These are phyloP conservation scores for Globisporangium perplexum DNA, from an alignment of 352 stramenopile species.

Conservation along the genomic window DNA sequence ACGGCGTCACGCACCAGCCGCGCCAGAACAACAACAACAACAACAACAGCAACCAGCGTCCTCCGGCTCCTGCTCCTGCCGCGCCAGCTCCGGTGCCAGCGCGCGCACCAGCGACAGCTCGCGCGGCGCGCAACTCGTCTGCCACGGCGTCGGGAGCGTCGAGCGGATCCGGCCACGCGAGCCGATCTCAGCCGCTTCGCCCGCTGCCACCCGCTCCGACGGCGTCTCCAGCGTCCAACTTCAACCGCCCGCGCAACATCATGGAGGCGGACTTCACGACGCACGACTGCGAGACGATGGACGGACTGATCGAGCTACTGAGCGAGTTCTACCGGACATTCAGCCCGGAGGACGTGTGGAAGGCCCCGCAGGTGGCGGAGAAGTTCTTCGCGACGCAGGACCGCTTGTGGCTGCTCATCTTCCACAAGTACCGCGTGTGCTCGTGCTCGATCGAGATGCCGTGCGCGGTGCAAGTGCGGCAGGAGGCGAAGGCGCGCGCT, in stretches of 20 bases:
- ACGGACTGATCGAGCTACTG: constrained; percentile 59
- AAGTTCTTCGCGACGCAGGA: constrained; percentile 80
- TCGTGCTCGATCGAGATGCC: constrained; percentile 77
- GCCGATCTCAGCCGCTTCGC: constrained; percentile 8
- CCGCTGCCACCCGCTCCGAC: constrained; percentile 15
- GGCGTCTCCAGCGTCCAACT: constrained; percentile 6
- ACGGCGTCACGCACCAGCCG: constrained; percentile 54
- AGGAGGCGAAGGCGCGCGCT: constrained; percentile 39
- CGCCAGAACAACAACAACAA: constrained; percentile 8
- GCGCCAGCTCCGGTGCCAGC: not conserved
- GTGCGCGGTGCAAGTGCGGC: constrained; percentile 61
- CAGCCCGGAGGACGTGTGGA: constrained; percentile 77
- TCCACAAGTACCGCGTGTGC: constrained; percentile 84
- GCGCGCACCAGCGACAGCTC: constrained; percentile 20
- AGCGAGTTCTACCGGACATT: constrained; percentile 71
- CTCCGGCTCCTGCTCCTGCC: not conserved
- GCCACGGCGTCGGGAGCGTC: constrained; percentile 35
- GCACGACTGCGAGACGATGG: constrained; percentile 74
- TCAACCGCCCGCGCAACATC: constrained; percentile 53
- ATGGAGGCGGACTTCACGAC: constrained; percentile 72
- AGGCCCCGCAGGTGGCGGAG: constrained; percentile 67
- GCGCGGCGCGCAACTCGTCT: constrained; percentile 19
- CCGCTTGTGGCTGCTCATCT: constrained; percentile 76
- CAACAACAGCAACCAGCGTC: not conserved
- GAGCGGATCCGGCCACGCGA: constrained; percentile 8